Base-by-base conservation (phyloP, 805 yeast genomes). In the Saccharomycopsis fibuligera region DNA sequence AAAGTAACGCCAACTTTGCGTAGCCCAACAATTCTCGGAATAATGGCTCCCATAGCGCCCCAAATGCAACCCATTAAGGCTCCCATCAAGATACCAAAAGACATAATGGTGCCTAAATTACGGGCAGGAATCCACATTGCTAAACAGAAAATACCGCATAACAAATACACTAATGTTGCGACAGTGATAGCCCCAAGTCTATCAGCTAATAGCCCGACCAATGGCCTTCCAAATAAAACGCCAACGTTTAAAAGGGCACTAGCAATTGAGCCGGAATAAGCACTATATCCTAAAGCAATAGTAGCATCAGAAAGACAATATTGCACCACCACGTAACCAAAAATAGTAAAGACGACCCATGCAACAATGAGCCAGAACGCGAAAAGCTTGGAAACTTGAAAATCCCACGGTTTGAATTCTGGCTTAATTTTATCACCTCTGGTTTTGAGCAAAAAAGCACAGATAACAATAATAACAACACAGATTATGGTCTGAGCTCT, bases 181-280 rank as follows among this genome's bases (percentile, higher is more conserved):
- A 74, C 66, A 2, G 80, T 75, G 17, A 76, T 63, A 0, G 81
- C 67, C 0, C 87, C 88, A 49, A 61, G 64, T 14, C 31, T 57
- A 57, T 81, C 86, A 2, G 77, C 65, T 2, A 77, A 22, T 19
- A 61, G 57, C 2, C 88, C 87, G 14, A 74, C 68, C 0, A 60
- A 4, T 2, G 88, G 86, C 56, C 87, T 66, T 2, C 83, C 83
- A 37, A 71, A 50, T 9, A 73, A 62, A 3, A 74, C 72, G 1
- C 86, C 86, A 8, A 77, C 72, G 41, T 79, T 74, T 8, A 77
- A 68, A 81, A 79, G 74, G 16, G 84, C 79, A 1, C 81, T 63
- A 3, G 77, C 81, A 21, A 74, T 64, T 0, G 85, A 73, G 2
- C 83, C 83, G 51, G 81, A 77, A 19, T 66, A 57, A 1, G 74